These are phyloP conservation scores for Pleochaeta shiraiana DNA, from an alignment of 2,329 filamentous ascomycete species.

Conservation along the genomic window DNA sequence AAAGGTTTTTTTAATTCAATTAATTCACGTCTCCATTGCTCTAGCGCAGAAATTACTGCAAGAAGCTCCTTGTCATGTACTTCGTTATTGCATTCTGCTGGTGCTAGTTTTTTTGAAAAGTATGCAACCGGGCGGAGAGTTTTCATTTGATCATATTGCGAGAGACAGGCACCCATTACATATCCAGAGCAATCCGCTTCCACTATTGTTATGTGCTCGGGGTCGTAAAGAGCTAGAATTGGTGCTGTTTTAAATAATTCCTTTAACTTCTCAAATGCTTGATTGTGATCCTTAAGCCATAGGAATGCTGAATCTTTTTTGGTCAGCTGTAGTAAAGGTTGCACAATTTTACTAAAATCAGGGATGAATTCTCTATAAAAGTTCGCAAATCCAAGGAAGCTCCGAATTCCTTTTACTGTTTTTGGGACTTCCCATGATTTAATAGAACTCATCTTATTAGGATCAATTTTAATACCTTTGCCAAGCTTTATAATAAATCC, in stretches of 20 bases:
- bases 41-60: neutral
- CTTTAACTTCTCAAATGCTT: neutral
- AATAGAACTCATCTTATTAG: neutral
- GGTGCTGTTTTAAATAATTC: neutral
- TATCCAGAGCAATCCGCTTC: too few relatives aligned
- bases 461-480: neutral
- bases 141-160: neutral
- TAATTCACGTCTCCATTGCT: neutral
- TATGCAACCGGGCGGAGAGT: neutral
- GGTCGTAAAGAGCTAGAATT: neutral
- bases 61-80: constrained; percentile 3
- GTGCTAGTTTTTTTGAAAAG: too few relatives aligned
- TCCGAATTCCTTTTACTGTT: neutral
- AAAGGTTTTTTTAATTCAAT: neutral
- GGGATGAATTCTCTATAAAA: neutral
- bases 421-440: neutral
- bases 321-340: neutral
- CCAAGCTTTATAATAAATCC: neutral
- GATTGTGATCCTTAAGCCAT: neutral
- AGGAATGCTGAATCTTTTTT: neutral
- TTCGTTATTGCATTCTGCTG: neutral
- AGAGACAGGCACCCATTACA: neutral
- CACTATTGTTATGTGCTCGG: neutral
- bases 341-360: neutral
- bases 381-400: too few relatives aligned